Evolutionary conservation across 73 alveolate species (phyloP).

Genomic region (Paramecium sexaurelia): DNA sequence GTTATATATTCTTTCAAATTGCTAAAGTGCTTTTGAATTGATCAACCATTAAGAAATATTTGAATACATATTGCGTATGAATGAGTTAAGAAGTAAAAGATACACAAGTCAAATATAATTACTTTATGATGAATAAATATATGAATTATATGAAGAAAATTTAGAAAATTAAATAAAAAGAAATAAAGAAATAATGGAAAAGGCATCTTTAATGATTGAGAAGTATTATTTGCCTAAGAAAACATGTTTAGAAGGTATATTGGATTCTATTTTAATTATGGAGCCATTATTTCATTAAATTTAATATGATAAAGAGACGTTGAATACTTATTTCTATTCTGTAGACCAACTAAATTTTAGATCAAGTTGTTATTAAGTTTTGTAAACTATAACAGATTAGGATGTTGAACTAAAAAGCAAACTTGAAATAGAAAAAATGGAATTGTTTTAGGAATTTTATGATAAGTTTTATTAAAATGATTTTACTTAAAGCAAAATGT

Average conservation of each 20-base stretch:
- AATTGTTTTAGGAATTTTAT: constrained; percentile 9
- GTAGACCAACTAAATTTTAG: not conserved
- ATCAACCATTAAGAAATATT: not conserved
- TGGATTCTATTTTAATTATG: not conserved
- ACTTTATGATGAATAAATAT: not conserved
- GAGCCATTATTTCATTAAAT: not conserved
- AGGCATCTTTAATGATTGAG: not conserved
- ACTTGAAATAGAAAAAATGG: not conserved
- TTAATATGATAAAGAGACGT: not conserved
- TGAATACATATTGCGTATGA: constrained; percentile 15
- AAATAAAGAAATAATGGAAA: constrained; percentile 10
- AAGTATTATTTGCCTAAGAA: constrained; percentile 25
- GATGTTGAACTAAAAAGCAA: constrained; percentile 36
- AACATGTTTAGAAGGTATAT: constrained; percentile 20
- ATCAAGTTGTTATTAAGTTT: constrained; percentile 30
- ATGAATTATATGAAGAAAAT: constrained; percentile 36
- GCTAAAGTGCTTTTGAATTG: not conserved
- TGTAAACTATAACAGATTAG: not conserved
- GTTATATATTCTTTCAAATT: not conserved
- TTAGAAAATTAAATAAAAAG: constrained; percentile 40
- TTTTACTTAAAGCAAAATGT: not conserved
- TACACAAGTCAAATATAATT: not conserved
- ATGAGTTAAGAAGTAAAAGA: constrained; percentile 14
- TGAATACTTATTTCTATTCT: not conserved
- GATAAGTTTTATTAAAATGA: constrained; percentile 28